phyloP scores from a whole-genome alignment of 1,139 yeast genomes.

The Taphrina betulina region DNA sequence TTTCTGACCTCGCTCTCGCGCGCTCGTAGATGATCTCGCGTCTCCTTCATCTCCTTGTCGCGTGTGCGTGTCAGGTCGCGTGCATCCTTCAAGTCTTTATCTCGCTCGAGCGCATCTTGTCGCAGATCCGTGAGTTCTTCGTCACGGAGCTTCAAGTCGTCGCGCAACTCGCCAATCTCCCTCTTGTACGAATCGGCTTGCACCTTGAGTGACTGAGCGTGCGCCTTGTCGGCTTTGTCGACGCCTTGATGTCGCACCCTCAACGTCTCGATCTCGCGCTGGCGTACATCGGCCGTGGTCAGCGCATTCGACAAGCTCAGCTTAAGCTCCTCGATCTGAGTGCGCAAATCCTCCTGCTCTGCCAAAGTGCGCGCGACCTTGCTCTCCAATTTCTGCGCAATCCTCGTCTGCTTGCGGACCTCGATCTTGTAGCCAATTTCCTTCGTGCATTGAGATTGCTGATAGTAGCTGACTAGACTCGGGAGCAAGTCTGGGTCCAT shows the following conservation, averaged over 20 bases:
- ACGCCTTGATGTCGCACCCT: constrained; percentile 6
- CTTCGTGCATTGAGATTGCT: constrained; percentile 13
- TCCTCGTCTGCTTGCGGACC: background rate
- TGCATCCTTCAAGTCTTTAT: constrained; percentile 10
- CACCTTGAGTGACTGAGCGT: constrained; percentile 7
- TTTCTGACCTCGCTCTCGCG: constrained; percentile 23
- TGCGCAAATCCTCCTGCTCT: background rate
- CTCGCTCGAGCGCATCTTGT: constrained; percentile 24
- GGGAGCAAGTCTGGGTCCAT: constrained; percentile 17
- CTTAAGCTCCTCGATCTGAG: background rate
- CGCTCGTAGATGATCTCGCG: constrained; percentile 24
- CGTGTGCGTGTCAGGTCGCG: constrained; percentile 20
- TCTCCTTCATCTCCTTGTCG: constrained; percentile 11
- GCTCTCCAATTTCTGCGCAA: background rate
- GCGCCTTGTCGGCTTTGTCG: constrained; percentile 11
- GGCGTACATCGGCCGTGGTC: constrained; percentile 14
- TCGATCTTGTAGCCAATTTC: constrained; percentile 25
- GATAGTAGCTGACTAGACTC: constrained; percentile 8
- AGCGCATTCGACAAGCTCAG: background rate
- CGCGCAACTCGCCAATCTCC: constrained; percentile 16
- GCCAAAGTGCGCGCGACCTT: background rate
- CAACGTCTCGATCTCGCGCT: constrained; percentile 11
- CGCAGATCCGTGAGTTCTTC: constrained; percentile 22
- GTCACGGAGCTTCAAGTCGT: constrained; percentile 21
- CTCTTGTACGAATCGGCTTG: constrained; percentile 28